These are phyloP conservation scores for Boletus insuetus DNA, from an alignment of 768 basidiomycete genomes.

Conservation along the genomic window DNA sequence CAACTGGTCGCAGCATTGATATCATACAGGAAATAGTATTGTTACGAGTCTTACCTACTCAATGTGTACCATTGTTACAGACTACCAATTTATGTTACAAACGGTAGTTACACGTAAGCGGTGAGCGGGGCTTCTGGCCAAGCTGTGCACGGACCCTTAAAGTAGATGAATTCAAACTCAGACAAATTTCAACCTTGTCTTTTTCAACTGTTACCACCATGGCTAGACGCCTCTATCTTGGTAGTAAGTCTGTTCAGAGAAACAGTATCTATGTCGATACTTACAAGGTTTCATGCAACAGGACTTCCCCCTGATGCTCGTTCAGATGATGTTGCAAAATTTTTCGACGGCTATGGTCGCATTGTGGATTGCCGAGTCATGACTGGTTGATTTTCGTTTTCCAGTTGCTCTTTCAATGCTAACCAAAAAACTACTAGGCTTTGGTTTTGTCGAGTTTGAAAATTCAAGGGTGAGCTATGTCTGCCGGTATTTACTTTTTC, in stretches of 20 bases:
- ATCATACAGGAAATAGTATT: neutral
- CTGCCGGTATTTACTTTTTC: neutral
- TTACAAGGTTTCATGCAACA: constrained; percentile 26
- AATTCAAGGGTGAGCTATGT: constrained; percentile 54
- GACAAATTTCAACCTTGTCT: constrained; percentile 22
- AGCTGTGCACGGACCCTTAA: constrained; percentile 32
- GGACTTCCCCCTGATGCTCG: constrained; percentile 84
- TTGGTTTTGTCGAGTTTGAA: constrained; percentile 97
- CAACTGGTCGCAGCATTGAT: constrained; percentile 78
- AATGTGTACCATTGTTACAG: constrained; percentile 13
- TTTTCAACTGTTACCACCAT: constrained; percentile 45
- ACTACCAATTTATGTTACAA: neutral
- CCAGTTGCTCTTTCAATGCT: neutral
- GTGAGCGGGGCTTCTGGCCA: constrained; percentile 19
- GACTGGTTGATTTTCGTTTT: constrained; percentile 63
- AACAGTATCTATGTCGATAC: constrained; percentile 3
- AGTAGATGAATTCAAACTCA: constrained; percentile 32
- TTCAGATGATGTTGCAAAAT: constrained; percentile 79
- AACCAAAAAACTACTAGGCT: constrained; percentile 50
- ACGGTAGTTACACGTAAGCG: neutral
- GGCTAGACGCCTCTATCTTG: constrained; percentile 84
- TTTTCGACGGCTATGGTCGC: constrained; percentile 88
- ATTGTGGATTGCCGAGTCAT: constrained; percentile 92
- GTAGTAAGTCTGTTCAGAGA: constrained; percentile 49
- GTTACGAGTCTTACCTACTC: constrained; percentile 9